Percentiles rank a stretch among this genome's conserved stretches.
Conservation (phyloP, 2,329 filamentous ascomycete genomes). For the Dendrostoma leiphaemia region DNA sequence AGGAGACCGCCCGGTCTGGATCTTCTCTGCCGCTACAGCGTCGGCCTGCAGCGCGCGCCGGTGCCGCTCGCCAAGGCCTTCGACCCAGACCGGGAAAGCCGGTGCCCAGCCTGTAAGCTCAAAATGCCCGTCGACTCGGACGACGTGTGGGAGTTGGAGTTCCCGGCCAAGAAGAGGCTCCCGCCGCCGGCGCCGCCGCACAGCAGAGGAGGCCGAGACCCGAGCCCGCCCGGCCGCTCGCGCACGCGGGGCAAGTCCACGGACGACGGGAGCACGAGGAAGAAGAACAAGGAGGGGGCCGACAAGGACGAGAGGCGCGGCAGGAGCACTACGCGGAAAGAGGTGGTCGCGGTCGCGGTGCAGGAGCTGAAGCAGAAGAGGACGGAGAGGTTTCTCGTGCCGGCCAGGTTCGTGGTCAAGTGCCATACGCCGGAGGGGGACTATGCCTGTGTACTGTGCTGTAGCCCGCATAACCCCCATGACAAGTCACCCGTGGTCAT, state of each 20-base stretch:
- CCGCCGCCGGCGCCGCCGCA: too few relatives aligned
- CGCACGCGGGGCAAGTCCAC: too few relatives aligned
- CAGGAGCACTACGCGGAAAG: slow-evolving; percentile 13
- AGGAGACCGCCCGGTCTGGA: slow-evolving; percentile 6
- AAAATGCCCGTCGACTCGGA: slow-evolving; percentile 25
- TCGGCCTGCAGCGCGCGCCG: slow-evolving; percentile 28
- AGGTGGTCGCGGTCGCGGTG: slow-evolving; percentile 21
- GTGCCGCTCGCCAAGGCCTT: slow-evolving; percentile 24
- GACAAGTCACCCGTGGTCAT: background rate
- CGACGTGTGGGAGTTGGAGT: slow-evolving; percentile 29
- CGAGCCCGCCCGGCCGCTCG: too few relatives aligned
- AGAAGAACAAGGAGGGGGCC: too few relatives aligned
- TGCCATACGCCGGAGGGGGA: slow-evolving; percentile 27
- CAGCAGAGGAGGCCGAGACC: slow-evolving; percentile 17
- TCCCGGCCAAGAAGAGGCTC: slow-evolving; percentile 21
- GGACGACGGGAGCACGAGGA: too few relatives aligned
- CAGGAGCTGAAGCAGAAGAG: slow-evolving; percentile 30
- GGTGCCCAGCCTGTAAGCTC: slow-evolving; percentile 27
- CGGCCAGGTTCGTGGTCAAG: slow-evolving; percentile 31
- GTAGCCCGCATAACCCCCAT: background rate
- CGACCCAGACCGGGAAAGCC: slow-evolving; percentile 17
- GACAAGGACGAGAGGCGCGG: slow-evolving; percentile 17
- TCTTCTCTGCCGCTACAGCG: slow-evolving; percentile 32
- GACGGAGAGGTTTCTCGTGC: slow-evolving; percentile 28
- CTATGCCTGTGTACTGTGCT: slow-evolving; percentile 7